Evolutionary conservation across 1,284 basidiomycete genomes (phyloP).

Genomic region (Psilocybe mexicana): DNA sequence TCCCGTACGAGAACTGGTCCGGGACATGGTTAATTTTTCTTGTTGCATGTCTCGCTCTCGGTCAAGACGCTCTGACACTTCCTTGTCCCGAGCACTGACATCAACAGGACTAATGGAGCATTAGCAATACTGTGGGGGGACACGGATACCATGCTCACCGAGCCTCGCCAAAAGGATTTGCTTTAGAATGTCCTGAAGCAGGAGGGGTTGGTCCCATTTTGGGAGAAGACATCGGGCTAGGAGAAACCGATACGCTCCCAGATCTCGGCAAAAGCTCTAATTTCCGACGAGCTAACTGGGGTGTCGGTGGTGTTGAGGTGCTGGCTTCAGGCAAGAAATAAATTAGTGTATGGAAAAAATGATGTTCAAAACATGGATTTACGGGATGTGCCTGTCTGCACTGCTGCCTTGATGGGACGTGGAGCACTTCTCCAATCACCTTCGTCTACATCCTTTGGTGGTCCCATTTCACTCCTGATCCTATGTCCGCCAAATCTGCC

Average conservation of each 20-base stretch:
- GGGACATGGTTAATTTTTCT: constrained; percentile 68
- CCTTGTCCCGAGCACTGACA: constrained; percentile 74
- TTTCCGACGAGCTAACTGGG: constrained; percentile 75
- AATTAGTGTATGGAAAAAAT: constrained; percentile 6
- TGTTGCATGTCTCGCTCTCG: constrained; percentile 58
- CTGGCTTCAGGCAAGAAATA: constrained; percentile 45
- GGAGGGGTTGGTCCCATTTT: constrained; percentile 58
- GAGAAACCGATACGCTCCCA: constrained; percentile 56
- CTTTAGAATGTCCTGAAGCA: constrained; percentile 41
- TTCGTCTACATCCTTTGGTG: constrained; percentile 55
- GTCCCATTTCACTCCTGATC: constrained; percentile 53
- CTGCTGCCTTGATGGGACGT: constrained; percentile 38
- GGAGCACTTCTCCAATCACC: constrained; percentile 60
- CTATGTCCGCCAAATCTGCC: constrained; percentile 53
- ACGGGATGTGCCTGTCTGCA: constrained; percentile 63
- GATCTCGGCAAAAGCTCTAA: constrained; percentile 83
- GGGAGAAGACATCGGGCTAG: constrained; percentile 75
- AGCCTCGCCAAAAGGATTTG: constrained; percentile 89
- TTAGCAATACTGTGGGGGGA: constrained; percentile 10
- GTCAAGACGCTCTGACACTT: constrained; percentile 69
- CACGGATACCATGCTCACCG: constrained; percentile 44
- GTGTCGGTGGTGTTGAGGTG: constrained; percentile 77
- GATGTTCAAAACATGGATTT: constrained; percentile 27
- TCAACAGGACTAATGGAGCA: constrained; percentile 74
- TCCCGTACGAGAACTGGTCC: constrained; percentile 65